A percentile compares a stretch with the other conserved stretches of the same genome.
phyloP scores from a whole-genome alignment of 352 stramenopile genomes.

The Phytophthora sp. region DNA sequence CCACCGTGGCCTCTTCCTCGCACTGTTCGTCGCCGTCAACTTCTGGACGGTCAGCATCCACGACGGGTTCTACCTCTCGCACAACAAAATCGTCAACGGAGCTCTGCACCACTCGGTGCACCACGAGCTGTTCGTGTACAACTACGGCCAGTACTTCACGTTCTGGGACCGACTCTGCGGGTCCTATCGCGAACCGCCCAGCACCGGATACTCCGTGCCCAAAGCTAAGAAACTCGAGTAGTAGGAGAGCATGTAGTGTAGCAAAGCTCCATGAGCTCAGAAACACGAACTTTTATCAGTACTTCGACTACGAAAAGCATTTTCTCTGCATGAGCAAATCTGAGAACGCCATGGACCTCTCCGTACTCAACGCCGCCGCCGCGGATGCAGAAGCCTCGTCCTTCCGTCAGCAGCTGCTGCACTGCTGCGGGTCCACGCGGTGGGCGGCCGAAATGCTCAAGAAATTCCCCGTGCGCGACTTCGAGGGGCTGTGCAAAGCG shows the following conservation, averaged over 20 bases:
- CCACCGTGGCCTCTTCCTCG: constrained; percentile 63
- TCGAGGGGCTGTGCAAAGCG: constrained; percentile 46
- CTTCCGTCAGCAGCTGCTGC: constrained; percentile 50
- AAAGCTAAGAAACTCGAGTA: constrained; percentile 26
- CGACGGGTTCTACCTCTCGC: constrained; percentile 58
- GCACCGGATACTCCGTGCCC: constrained; percentile 16
- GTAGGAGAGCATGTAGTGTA: background rate
- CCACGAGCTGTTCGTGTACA: constrained; percentile 73
- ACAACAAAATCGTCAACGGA: constrained; percentile 71
- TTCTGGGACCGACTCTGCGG: constrained; percentile 74
- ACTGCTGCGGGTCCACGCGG: constrained; percentile 65
- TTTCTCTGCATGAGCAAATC: no score
- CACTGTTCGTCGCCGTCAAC: constrained; percentile 67
- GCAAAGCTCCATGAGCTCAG: no score
- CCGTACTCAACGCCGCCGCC: constrained; percentile 49
- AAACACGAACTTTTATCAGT: no score
- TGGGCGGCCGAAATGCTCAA: constrained; percentile 55
- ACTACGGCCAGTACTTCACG: constrained; percentile 81
- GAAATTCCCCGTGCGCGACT: constrained; percentile 47
- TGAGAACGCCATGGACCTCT: constrained; percentile 33
- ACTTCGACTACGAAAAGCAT: no score
- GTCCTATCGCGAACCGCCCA: constrained; percentile 61
- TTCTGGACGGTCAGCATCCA: constrained; percentile 87
- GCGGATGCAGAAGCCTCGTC: constrained; percentile 21
- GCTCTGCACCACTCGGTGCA: constrained; percentile 70